Evolutionary conservation across 345 rosid genomes (phyloP).

Genomic region (Citrus inodora): DNA sequence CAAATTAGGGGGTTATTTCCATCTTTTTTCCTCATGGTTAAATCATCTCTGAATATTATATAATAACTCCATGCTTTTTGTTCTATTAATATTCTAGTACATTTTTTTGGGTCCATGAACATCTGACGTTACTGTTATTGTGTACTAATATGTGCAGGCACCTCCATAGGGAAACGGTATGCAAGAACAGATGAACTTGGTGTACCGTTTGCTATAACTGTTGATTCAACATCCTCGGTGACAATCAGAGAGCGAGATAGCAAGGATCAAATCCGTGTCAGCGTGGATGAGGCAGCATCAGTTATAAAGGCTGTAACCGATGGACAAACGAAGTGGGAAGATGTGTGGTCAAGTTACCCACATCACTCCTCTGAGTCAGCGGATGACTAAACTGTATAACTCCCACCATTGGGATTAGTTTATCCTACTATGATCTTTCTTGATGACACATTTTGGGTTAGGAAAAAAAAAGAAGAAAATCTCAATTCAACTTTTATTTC

Average conservation of each 20-base stretch:
- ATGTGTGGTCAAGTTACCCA: constrained; percentile 67
- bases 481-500: too few species aligned
- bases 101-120: neutral
- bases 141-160: constrained; percentile 42
- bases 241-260: constrained; percentile 2
- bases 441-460: neutral
- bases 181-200: constrained; percentile 97
- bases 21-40: neutral
- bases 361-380: constrained; percentile 61
- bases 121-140: neutral
- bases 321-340: constrained; percentile 69
- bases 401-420: neutral
- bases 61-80: too few species aligned
- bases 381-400: constrained; percentile 31
- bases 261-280: constrained; percentile 85
- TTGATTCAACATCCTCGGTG: constrained; percentile 51
- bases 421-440: neutral
- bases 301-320: constrained; percentile 63
- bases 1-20: neutral
- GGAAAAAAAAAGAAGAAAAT: neutral
- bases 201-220: constrained; percentile 94
- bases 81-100: too few species aligned
- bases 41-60: too few species aligned
- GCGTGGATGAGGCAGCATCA: constrained; percentile 57
- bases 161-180: constrained; percentile 89